Conservation (phyloP, 2,329 filamentous ascomycete species). For the Scorias spongiosa region DNA sequence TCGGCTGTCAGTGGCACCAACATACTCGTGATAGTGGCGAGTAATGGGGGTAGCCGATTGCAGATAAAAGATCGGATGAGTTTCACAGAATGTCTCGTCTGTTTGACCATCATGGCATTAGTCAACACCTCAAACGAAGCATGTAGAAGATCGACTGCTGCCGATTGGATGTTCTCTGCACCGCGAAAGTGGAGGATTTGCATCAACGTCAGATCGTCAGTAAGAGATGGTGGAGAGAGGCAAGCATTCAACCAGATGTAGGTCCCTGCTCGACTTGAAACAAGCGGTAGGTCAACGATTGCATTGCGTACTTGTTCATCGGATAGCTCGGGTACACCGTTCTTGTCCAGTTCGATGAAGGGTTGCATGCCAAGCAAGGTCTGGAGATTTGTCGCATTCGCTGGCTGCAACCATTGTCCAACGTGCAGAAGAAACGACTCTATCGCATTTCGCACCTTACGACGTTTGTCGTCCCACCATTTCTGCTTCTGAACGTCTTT, state of each 20-base stretch:
- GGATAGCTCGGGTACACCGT: conserved; percentile 44
- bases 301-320: conserved; percentile 37
- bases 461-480: conserved; percentile 16
- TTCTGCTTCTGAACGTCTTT: conserved; percentile 11
- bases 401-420: conserved; percentile 19
- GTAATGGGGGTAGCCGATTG: conserved; percentile 50
- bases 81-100: conserved; percentile 46
- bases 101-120: conserved; percentile 64
- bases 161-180: conserved; percentile 62
- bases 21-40: conserved; percentile 43
- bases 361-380: conserved; percentile 15
- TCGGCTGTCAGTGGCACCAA: conserved; percentile 47
- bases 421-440: conserved; percentile 18
- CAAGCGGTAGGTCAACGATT: conserved; percentile 45
- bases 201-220: conserved; percentile 67
- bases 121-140: conserved; percentile 82
- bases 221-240: conserved; percentile 64
- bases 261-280: conserved; percentile 65
- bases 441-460: conserved; percentile 15
- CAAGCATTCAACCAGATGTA: conserved; percentile 75
- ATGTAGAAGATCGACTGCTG: conserved; percentile 68
- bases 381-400: conserved; percentile 15
- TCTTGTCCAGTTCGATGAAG: conserved; percentile 55
- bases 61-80: conserved; percentile 76
- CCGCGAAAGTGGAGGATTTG: conserved; percentile 76